A percentile compares a stretch with the other conserved stretches of the same genome.
These are phyloP conservation scores for Lasiosphaeriaceae sp. DNA, from an alignment of 495 filamentous ascomycete genomes.

Conservation along the genomic window DNA sequence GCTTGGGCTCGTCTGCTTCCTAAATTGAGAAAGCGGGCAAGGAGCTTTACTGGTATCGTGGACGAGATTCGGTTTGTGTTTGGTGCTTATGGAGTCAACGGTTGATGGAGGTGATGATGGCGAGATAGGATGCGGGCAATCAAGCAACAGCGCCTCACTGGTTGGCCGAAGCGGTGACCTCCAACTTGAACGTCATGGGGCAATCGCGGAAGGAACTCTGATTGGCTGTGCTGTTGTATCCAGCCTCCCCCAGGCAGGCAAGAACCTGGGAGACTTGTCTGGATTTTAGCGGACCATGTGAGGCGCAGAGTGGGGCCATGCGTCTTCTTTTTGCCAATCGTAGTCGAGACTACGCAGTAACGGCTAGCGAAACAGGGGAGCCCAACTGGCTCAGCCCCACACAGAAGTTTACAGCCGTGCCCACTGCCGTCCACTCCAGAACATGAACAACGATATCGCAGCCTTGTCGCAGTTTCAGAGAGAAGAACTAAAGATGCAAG, in stretches of 20 bases:
- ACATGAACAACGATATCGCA: too few relatives aligned
- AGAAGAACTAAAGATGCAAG: too few relatives aligned
- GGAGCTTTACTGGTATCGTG: neutral
- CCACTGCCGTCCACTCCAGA: too few relatives aligned
- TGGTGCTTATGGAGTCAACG: neutral
- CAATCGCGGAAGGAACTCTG: neutral
- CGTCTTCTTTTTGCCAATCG: neutral
- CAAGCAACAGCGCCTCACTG: constrained; percentile 5
- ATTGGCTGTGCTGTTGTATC: constrained; percentile 5
- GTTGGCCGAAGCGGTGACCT: constrained; percentile 6
- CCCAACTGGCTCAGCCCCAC: too few relatives aligned
- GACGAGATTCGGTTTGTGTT: neutral
- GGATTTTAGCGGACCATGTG: neutral
- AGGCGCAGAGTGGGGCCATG: neutral
- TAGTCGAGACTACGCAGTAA: neutral
- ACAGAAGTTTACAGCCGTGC: too few relatives aligned
- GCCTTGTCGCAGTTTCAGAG: too few relatives aligned
- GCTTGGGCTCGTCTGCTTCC: neutral
- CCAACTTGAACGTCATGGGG: constrained; percentile 19
- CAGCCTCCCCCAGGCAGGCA: neutral
- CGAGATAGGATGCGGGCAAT: constrained; percentile 2
- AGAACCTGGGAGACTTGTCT: neutral
- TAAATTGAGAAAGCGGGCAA: too few relatives aligned
- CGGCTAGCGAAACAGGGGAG: too few relatives aligned
- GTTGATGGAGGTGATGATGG: constrained; percentile 2